These are phyloP conservation scores for Aspergillus pseudoglaucus DNA, from an alignment of 2,329 filamentous ascomycete genomes.

Conservation along the genomic window DNA sequence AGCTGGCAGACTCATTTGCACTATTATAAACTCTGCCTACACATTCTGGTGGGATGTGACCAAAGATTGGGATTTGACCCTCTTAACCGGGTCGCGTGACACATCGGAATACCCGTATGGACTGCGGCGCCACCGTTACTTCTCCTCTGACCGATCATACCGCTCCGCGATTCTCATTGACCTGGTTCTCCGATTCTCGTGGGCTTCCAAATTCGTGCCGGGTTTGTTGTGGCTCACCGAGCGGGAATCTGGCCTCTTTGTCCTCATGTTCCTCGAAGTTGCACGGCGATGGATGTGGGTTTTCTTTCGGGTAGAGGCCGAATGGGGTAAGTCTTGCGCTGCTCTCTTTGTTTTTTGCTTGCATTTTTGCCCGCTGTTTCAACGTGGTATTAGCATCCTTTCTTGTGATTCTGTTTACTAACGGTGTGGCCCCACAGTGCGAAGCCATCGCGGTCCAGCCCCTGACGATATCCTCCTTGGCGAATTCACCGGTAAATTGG, in stretches of 20 bases:
- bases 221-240: conserved; percentile 79
- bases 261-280: conserved; percentile 82
- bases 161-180: conserved; percentile 76
- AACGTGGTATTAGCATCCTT: not conserved
- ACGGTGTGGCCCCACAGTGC: conserved; percentile 33
- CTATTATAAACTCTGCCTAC: conserved; percentile 78
- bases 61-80: conserved; percentile 91
- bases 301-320: conserved; percentile 89
- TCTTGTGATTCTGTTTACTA: conserved; percentile 9
- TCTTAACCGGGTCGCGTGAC: conserved; percentile 61
- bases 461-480: conserved; percentile 68
- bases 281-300: conserved; percentile 92
- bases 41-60: conserved; percentile 98
- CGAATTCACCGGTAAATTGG: conserved; percentile 62
- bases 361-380: not conserved
- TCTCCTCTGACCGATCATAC: conserved; percentile 69
- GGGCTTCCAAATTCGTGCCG: conserved; percentile 79
- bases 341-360: not conserved
- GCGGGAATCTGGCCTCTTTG: conserved; percentile 79
- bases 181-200: conserved; percentile 76
- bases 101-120: conserved; percentile 66
- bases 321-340: conserved; percentile 60
- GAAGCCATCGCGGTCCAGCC: conserved; percentile 49
- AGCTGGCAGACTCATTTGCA: conserved; percentile 59
- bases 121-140: conserved; percentile 66